Percentiles rank a stretch among this genome's conserved stretches.
phyloP scores from a whole-genome alignment of 345 rosid species.

The Brassica carinata region DNA sequence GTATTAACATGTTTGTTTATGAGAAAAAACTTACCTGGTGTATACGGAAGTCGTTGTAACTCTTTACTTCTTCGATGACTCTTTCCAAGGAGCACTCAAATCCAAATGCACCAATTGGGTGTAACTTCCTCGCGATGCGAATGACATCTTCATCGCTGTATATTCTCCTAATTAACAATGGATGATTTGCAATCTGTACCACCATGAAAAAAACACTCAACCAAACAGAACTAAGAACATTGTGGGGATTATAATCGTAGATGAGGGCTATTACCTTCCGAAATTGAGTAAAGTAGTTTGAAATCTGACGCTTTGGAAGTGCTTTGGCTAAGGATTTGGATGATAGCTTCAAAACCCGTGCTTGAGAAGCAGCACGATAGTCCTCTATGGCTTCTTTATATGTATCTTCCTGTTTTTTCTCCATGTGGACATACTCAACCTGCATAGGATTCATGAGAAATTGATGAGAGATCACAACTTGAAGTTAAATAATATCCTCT shows the following conservation, averaged over 20 bases:
- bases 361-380: slow-evolving; percentile 76
- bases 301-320: slow-evolving; percentile 85
- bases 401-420: slow-evolving; percentile 70
- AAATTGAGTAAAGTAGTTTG: slow-evolving; percentile 91
- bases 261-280: slow-evolving; percentile 64
- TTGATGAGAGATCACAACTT: slow-evolving; percentile 17
- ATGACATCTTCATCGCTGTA: slow-evolving; percentile 76
- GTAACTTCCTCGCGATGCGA: slow-evolving; percentile 71
- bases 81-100: slow-evolving; percentile 82
- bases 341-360: slow-evolving; percentile 63
- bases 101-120: slow-evolving; percentile 88
- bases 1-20: slow-evolving; percentile 3
- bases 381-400: slow-evolving; percentile 93
- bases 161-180: slow-evolving; percentile 83
- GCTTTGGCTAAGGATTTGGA: slow-evolving; percentile 50
- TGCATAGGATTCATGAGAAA: slow-evolving; percentile 32
- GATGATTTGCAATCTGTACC: slow-evolving; percentile 94
- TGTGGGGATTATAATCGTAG: neutral
- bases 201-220: slow-evolving; percentile 2
- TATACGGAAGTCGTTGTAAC: slow-evolving; percentile 82
- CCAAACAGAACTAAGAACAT: neutral
- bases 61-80: slow-evolving; percentile 80
- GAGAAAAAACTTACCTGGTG: slow-evolving; percentile 66
- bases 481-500: neutral
- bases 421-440: slow-evolving; percentile 93